A percentile compares a stretch with the other conserved stretches of the same genome.
Conservation (phyloP, 1,284 basidiomycete species). For the Pyrrhoderma lamaoense region DNA sequence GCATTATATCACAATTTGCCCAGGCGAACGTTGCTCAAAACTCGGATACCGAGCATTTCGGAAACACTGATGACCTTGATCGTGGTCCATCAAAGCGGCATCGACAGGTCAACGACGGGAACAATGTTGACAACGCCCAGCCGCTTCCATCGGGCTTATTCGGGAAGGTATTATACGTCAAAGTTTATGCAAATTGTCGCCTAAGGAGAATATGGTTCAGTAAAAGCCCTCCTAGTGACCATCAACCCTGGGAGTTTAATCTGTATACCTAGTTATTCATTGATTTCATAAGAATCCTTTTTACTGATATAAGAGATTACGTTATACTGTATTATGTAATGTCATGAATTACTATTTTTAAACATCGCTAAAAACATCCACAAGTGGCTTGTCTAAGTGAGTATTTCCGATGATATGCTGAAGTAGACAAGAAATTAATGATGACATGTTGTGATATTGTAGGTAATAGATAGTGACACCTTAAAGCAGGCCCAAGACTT, state of each 20-base stretch:
- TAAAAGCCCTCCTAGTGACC: conserved; percentile 29
- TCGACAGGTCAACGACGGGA: not conserved
- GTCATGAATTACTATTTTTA: not conserved
- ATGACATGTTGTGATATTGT: not conserved
- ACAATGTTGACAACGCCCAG: conserved; percentile 20
- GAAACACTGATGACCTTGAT: not conserved
- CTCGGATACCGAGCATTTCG: not conserved
- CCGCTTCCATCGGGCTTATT: conserved; percentile 50
- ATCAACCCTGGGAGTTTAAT: conserved; percentile 68
- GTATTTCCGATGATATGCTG: not conserved
- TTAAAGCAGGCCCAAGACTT: no score
- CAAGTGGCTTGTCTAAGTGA: not conserved
- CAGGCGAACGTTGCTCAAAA: conserved; percentile 32
- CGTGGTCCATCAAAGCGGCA: no score
- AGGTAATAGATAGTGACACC: no score
- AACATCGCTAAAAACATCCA: not conserved
- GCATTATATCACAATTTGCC: conserved; percentile 54
- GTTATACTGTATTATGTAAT: not conserved
- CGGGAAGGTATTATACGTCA: conserved; percentile 61
- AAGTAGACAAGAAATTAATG: not conserved
- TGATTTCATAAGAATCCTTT: not conserved
- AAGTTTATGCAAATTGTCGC: conserved; percentile 77
- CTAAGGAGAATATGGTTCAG: conserved; percentile 76
- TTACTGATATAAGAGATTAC: not conserved
- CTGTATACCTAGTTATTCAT: conserved; percentile 29